phyloP scores from a whole-genome alignment of 805 yeast genomes.

The Yarrowia alimentaria region DNA sequence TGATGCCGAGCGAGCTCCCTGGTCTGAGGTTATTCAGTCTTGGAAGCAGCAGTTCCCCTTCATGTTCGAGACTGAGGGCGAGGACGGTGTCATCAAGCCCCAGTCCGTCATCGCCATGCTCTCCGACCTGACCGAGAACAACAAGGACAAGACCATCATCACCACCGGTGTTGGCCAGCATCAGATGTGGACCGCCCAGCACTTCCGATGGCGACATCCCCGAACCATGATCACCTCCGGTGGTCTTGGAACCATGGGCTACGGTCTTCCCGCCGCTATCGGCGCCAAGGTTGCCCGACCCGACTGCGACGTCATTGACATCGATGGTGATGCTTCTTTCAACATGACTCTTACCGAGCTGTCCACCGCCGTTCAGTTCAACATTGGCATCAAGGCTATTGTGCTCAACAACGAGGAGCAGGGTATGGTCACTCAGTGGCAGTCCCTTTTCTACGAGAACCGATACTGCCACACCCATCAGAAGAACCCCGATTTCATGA shows the following conservation, averaged over 20 bases:
- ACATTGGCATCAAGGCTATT: conserved; percentile 83
- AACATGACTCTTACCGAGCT: conserved; percentile 95
- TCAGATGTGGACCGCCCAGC: conserved; percentile 99
- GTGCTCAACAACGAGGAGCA: conserved; percentile 96
- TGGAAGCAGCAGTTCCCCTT: conserved; percentile 92
- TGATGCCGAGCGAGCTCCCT: conserved; percentile 55
- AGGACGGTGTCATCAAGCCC: conserved; percentile 64
- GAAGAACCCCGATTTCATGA: conserved; percentile 87
- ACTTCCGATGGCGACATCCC: conserved; percentile 90
- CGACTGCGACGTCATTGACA: conserved; percentile 90
- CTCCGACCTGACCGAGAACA: conserved; percentile 64
- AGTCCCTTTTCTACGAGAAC: conserved; percentile 92
- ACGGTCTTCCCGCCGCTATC: conserved; percentile 94
- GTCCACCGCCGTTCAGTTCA: conserved; percentile 90
- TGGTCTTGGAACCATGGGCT: conserved; percentile 99
- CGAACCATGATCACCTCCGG: conserved; percentile 96
- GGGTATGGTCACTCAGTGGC: conserved; percentile 99
- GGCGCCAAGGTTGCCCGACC: conserved; percentile 98
- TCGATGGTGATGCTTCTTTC: conserved; percentile 99
- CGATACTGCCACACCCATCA: conserved; percentile 98
- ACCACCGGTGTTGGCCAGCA: conserved; percentile 99
- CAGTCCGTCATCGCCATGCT: conserved; percentile 85
- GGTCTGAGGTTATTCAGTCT: conserved; percentile 69
- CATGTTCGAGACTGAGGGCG: conserved; percentile 67
- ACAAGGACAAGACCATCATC: conserved; percentile 71